phyloP scores from a whole-genome alignment of 371 early-diverging fungal genomes.

The Saksenaea vasiformis region DNA sequence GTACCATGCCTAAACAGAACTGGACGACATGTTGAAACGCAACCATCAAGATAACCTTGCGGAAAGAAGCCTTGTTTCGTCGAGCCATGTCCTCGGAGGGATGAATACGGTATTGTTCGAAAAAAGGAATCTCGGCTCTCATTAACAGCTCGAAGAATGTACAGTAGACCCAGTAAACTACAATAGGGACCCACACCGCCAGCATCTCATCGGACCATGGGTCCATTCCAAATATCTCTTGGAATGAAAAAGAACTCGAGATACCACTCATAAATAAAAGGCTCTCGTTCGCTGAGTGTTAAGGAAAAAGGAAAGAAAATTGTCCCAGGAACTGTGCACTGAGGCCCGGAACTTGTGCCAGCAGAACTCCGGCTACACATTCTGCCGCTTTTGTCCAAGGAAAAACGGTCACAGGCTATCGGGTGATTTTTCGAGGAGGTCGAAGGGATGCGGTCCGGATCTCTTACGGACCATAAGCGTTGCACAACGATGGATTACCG shows the following conservation, averaged over 20 bases:
- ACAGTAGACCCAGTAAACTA: constrained; percentile 73
- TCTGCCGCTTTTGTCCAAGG: too few species aligned
- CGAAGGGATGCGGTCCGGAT: too few species aligned
- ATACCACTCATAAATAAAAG: not conserved
- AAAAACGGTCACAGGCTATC: too few species aligned
- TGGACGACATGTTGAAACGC: constrained; percentile 60
- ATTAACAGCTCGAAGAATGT: constrained; percentile 64
- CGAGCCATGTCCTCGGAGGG: constrained; percentile 62
- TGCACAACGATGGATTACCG: too few species aligned
- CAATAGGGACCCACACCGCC: constrained; percentile 62
- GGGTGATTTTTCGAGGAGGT: too few species aligned
- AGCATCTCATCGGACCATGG: constrained; percentile 59
- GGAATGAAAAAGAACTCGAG: not conserved
- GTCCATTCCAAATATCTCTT: constrained; percentile 8
- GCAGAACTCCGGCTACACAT: too few species aligned
- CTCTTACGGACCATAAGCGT: too few species aligned
- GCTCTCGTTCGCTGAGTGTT: too few species aligned
- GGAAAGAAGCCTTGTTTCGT: constrained; percentile 63
- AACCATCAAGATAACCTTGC: constrained; percentile 56
- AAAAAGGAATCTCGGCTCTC: constrained; percentile 55
- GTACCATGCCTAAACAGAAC: constrained; percentile 29
- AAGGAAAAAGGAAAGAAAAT: too few species aligned
- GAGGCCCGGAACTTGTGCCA: too few species aligned
- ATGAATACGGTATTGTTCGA: constrained; percentile 76
- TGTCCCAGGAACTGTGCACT: too few species aligned